phyloP scores from a whole-genome alignment of 1,284 basidiomycete species.

The Sanguinoderma infundibulare region DNA sequence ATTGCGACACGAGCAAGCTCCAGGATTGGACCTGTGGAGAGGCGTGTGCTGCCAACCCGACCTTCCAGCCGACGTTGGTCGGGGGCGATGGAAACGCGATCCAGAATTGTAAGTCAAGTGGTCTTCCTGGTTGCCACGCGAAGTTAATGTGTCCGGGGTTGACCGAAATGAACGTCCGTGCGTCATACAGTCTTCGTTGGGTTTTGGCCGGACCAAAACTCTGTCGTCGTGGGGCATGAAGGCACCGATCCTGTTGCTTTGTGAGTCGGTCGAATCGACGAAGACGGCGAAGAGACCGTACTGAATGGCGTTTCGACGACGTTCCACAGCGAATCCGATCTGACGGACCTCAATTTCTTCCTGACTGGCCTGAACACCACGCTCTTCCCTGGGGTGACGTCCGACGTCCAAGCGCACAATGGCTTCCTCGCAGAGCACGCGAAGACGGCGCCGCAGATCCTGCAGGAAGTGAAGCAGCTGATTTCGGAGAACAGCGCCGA shows the following conservation, averaged over 20 bases:
- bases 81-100: slow-evolving; percentile 52
- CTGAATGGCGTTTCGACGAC: background rate
- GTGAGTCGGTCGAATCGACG: slow-evolving; percentile 23
- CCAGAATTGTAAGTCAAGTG: slow-evolving; percentile 44
- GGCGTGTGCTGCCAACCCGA: slow-evolving; percentile 47
- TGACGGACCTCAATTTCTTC: slow-evolving; percentile 51
- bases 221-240: slow-evolving; percentile 55
- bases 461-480: slow-evolving; percentile 42
- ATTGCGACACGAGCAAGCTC: slow-evolving; percentile 46
- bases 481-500: slow-evolving; percentile 38
- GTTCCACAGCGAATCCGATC: slow-evolving; percentile 40
- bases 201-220: slow-evolving; percentile 48
- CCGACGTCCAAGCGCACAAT: slow-evolving; percentile 45
- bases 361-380: slow-evolving; percentile 38
- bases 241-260: slow-evolving; percentile 56
- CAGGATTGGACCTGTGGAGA: slow-evolving; percentile 50
- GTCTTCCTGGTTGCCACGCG: background rate
- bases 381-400: slow-evolving; percentile 53
- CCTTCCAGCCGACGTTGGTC: slow-evolving; percentile 47
- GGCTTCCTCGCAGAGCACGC: slow-evolving; percentile 56
- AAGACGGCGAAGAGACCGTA: background rate
- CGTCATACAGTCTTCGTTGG: slow-evolving; percentile 46
- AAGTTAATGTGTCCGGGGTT: background rate
- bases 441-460: slow-evolving; percentile 41
- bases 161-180: background rate